Base-by-base conservation (phyloP, 1,139 yeast genomes). In the Diutina ranongensis region DNA sequence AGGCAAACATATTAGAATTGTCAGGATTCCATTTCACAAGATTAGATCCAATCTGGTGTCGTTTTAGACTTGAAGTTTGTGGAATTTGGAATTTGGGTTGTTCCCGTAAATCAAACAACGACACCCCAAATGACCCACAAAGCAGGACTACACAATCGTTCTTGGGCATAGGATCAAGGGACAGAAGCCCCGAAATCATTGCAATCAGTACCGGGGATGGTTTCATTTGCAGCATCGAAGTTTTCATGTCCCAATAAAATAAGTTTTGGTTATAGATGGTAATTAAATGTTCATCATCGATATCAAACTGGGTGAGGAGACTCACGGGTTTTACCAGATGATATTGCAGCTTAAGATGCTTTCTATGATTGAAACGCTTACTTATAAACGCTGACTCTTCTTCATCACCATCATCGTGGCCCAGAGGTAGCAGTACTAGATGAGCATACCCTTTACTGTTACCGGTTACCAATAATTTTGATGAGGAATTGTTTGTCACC, bases 241-340 rank as follows among this genome's bases (percentile, higher is more conserved):
- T 83, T 59, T 71, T 64, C 19, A 79, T 64, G 59, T 85, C 88
- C 95, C 95, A 85, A 46, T 78, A 60, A 57, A 81, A 85, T 25
- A 85, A 54, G 51, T 78, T 74, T 51, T 80, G 78, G 49, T 78
- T 76, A 57, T 81, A 84, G 10, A 78, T 60, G 1, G 88, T 67
- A 48, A 84, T 55, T 35, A 54, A 49, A 25, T 56, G 50, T 72
- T 66, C 10, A 62, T 73, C 49, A 32, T 57, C 50, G 45, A 67
- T 62, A 2, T 59, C 59, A 49, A 70, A 52, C 47, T 62, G 61
- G 52, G 71, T 71, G 36, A 72, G 68, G 46, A 72, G 57, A n/a
- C 13, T 19, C 2, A 35, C 38, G 15, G 22, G 21, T 35, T 35
- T 35, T 9, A 22, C 38, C 2, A 20, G 18, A n/a, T 35, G 38